These are phyloP conservation scores for Podospora pseudopauciseta DNA, from an alignment of 495 filamentous ascomycete species.

Conservation along the genomic window DNA sequence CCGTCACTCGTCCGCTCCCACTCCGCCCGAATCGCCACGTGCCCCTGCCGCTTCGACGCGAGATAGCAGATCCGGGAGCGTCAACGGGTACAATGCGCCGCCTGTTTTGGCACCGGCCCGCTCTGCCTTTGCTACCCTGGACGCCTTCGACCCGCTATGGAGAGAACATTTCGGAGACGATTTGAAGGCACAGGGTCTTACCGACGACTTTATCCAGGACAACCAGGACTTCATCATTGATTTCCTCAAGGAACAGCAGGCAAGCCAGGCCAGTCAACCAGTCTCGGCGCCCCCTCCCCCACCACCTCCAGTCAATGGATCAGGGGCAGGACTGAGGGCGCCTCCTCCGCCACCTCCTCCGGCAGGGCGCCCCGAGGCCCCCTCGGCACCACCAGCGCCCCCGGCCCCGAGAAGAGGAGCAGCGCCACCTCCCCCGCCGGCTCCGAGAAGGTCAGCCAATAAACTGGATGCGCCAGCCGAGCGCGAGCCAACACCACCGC, in stretches of 20 bases:
- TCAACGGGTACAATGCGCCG: slow-evolving; percentile 33
- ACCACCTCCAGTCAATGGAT: slow-evolving; percentile 36
- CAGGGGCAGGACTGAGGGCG: slow-evolving; percentile 34
- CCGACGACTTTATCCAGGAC: slow-evolving; percentile 84
- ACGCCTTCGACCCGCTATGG: slow-evolving; percentile 79
- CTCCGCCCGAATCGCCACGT: slow-evolving; percentile 52
- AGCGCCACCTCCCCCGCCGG: slow-evolving; percentile 81
- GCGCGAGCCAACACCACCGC: slow-evolving; percentile 51
- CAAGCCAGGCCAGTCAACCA: slow-evolving; percentile 41
- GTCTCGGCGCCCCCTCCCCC: slow-evolving; percentile 57
- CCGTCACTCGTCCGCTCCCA: slow-evolving; percentile 59
- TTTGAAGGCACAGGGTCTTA: slow-evolving; percentile 80
- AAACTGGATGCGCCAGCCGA: slow-evolving; percentile 38
- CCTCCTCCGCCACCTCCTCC: slow-evolving; percentile 63
- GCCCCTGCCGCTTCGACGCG: slow-evolving; percentile 46
- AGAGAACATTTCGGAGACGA: slow-evolving; percentile 77
- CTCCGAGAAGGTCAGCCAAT: slow-evolving; percentile 58
- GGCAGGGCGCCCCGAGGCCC: slow-evolving; percentile 30
- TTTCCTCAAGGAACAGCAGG: slow-evolving; percentile 80
- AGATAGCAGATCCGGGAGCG: slow-evolving; percentile 46
- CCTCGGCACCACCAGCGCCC: slow-evolving; percentile 38
- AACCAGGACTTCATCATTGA: slow-evolving; percentile 93
- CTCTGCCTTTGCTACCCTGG: slow-evolving; percentile 62
- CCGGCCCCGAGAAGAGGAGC: slow-evolving; percentile 61
- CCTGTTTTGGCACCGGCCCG: slow-evolving; percentile 20